Evolutionary conservation across 805 yeast genomes (phyloP).

Genomic region (Brettanomyces sp.): DNA sequence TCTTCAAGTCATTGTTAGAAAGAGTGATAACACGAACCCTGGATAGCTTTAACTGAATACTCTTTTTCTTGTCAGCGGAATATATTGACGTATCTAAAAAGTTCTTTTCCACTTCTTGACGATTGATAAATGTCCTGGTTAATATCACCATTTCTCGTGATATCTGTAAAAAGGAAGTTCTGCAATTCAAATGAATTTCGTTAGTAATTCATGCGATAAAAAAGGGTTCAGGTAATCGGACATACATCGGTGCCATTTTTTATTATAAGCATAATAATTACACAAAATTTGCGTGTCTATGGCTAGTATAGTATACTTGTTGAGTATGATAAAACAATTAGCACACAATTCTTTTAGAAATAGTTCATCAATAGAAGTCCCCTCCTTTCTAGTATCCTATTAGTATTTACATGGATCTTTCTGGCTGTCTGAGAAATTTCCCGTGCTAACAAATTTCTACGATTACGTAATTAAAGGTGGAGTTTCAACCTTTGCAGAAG

Average conservation of each 20-base stretch:
- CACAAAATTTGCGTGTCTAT: too few species aligned
- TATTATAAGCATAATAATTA: neutral
- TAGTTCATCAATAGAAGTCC: too few species aligned
- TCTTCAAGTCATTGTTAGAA: constrained; percentile 16
- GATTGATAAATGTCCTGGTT: constrained; percentile 19
- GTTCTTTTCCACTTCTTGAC: constrained; percentile 15
- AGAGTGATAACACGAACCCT: constrained; percentile 15
- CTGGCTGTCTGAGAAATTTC: too few species aligned
- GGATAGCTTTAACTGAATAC: constrained; percentile 9
- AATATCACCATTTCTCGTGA: constrained; percentile 11
- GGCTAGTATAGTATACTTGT: too few species aligned
- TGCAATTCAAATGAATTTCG: constrained; percentile 2
- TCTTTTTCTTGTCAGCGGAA: neutral
- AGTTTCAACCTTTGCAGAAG: too few species aligned
- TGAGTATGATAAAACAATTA: too few species aligned
- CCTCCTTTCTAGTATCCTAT: too few species aligned
- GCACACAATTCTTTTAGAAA: too few species aligned
- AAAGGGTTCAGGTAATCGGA: neutral
- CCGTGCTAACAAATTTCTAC: too few species aligned
- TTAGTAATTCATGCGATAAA: neutral
- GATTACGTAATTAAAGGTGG: too few species aligned
- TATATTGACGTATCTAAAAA: constrained; percentile 8
- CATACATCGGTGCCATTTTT: constrained; percentile 19
- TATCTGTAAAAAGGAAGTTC: constrained; percentile 17
- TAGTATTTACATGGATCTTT: too few species aligned